phyloP scores from a whole-genome alignment of 2,329 filamentous ascomycete genomes.

The Lasiodiplodia sp. region DNA sequence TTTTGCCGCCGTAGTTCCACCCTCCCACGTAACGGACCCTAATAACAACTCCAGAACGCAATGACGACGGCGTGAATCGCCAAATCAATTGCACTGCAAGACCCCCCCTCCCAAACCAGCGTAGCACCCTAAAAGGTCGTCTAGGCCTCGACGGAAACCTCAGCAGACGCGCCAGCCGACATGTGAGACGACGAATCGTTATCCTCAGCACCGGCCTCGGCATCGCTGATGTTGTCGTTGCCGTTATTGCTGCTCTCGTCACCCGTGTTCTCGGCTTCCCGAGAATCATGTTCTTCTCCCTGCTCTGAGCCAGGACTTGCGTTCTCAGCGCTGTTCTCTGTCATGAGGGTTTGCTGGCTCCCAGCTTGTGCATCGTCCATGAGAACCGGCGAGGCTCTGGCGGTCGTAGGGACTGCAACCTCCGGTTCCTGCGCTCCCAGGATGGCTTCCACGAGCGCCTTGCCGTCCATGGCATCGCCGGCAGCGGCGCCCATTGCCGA shows the following conservation, averaged over 20 bases:
- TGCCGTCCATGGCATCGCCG: constrained; percentile 13
- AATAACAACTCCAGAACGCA: constrained; percentile 7
- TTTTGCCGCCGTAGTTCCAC: not conserved
- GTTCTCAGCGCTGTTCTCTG: not conserved
- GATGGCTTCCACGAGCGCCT: constrained; percentile 12
- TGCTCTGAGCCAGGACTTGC: not conserved
- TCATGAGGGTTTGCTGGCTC: not conserved
- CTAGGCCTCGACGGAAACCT: constrained; percentile 21
- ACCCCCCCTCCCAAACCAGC: not conserved
- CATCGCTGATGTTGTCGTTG: constrained; percentile 22
- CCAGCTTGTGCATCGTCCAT: constrained; percentile 5
- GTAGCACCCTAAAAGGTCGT: not conserved
- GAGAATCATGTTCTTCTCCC: constrained; percentile 5
- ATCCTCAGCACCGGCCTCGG: constrained; percentile 18
- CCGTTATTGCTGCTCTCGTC: constrained; percentile 22
- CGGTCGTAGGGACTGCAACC: not conserved
- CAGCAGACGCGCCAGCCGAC: constrained; percentile 5
- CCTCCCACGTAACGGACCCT: not conserved
- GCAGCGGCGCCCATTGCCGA: constrained; percentile 27
- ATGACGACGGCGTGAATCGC: not conserved
- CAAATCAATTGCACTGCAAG: not conserved
- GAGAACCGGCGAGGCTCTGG: constrained; percentile 1
- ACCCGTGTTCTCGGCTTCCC: constrained; percentile 18
- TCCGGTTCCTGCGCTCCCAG: constrained; percentile 4
- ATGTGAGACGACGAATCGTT: constrained; percentile 23